Base-by-base conservation (phyloP, 2,329 filamentous ascomycete species). In the Colletotrichum lini region DNA sequence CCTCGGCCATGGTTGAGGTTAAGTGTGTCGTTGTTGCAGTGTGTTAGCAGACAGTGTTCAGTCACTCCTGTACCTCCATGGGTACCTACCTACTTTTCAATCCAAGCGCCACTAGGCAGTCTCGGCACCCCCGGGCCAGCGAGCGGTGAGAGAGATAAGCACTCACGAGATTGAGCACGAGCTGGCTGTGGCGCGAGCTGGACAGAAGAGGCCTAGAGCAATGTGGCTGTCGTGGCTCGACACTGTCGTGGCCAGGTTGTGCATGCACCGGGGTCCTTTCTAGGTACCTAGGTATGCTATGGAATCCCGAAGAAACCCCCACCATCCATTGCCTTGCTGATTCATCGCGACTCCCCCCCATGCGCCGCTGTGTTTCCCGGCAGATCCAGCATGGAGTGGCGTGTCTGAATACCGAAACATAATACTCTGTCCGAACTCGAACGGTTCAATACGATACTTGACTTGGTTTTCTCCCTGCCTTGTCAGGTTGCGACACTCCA, bases 251-350 rank as follows among this genome's bases (percentile, higher is more conserved):
- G 50, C 65, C 57, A 23, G 35, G 30, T 30, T 9, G 30, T 30
- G 30, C 30, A 30, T 30, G 30, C 30, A 30, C 30, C 30, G 5
- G 8, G 1, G 30, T 26, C 30, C 30, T 30, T 30, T 30, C 30
- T 30, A 30, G 7, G 30, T 35, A 10, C 30, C 8, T 35, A 35
- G 13, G 1, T 21, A 10, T 50, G 40, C 54, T 67, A 42, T 70
- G 65, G 69, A 72, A 72, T 30, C 65, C 45, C 13, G 35, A 49
- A 64, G 69, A 69, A 57, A 60, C 23, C 54, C 35, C 58, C 52
- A 54, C 56, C 57, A 61, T 42, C 13, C 30, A 38, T 38, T 3
- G 9, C 35, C 3, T 38, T 64, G 69, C 69, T 69, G 65, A 72
- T 64, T 72, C 69, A 69, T 69, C 45, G 64, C 52, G 45, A 30